Evolutionary conservation across 2,329 filamentous ascomycete species (phyloP), one percentile per base, ranked within the genome.

Genomic region (Paraphoma sp.): DNA sequence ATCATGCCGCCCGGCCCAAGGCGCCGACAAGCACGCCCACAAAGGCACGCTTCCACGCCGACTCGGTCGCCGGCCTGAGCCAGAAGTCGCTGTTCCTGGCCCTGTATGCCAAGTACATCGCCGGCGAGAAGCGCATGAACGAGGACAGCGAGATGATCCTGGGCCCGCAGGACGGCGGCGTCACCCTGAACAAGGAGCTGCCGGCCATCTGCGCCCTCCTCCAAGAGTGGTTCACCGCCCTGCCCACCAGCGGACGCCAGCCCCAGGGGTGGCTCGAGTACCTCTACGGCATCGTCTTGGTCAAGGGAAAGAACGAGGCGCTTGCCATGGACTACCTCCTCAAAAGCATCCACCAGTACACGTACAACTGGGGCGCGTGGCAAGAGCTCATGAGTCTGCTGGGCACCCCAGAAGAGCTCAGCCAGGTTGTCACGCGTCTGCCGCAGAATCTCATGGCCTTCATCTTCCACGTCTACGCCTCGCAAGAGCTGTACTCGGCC

Each of bases 281-380:
- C 69, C 79, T 94, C 76, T 98, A 98, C 70, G 95, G 93, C 9
- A 90, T 98, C 78, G 88, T 97, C 12, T 82, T 98, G 16, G 86
- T 92, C 36, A 97, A 93, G 76, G 90, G 93, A 59, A 96, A 96
- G 77, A 97, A 95, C 68, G 93, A 96, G 64, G 84, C 88, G 44
- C 84, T 90, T 57, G 95, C 95, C 1, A 88, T 94, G 76, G 87
- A 90, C 61, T 97, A 91, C 84, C 83, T 99, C n/a, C 82, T 97
- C 49, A 86, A 87, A 61, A 97, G 93, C 71, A 91, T 97, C 9
- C 91, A 96, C 73, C 81, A 92, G 41, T 96, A 93, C 69, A 91
- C 93, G 1, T 97, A 93, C 85, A 97, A 98, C 72, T 99, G 95
- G 95, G 92, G 93, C 7, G 93, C 93, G 59, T 99, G 95, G 95